Evolutionary conservation across 1,139 yeast species (phyloP).

Genomic region (Scheffersomyces segobiensis): DNA sequence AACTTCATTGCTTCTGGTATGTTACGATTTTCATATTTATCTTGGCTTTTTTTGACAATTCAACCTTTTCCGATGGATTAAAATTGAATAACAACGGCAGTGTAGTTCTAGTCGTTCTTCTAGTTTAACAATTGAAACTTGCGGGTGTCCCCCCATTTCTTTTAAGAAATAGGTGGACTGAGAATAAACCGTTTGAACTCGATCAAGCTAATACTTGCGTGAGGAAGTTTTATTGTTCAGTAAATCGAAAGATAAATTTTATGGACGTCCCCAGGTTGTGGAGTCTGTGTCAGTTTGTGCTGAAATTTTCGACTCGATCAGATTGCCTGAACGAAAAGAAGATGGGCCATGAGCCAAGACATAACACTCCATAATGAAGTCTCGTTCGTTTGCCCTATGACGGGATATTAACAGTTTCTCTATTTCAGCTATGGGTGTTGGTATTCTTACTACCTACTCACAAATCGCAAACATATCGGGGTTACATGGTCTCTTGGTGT

Average conservation of each 20-base stretch:
- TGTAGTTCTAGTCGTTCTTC: neutral
- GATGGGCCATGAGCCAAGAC: neutral
- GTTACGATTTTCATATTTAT: constrained; percentile 28
- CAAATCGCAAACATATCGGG: constrained; percentile 87
- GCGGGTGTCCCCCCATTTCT: constrained; percentile 52
- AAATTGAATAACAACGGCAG: neutral
- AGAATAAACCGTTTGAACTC: constrained; percentile 80
- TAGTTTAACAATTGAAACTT: constrained; percentile 12
- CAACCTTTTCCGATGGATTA: neutral
- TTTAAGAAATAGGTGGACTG: constrained; percentile 44
- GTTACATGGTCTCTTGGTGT: constrained; percentile 82
- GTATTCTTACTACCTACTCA: constrained; percentile 81
- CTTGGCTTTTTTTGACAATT: constrained; percentile 7
- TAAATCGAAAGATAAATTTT: constrained; percentile 1
- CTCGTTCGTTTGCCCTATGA: neutral
- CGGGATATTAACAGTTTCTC: constrained; percentile 11
- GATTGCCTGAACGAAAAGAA: neutral
- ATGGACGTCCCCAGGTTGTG: neutral
- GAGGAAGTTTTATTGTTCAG: constrained; percentile 52
- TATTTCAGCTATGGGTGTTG: constrained; percentile 80
- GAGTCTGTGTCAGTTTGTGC: neutral
- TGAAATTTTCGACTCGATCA: neutral
- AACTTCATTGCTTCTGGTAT: constrained; percentile 88
- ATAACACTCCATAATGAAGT: neutral
- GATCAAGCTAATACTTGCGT: constrained; percentile 90